Percentiles rank a stretch among this genome's conserved stretches.
phyloP scores from a whole-genome alignment of 139 green algal genomes.

The Haematococcus sp. region DNA sequence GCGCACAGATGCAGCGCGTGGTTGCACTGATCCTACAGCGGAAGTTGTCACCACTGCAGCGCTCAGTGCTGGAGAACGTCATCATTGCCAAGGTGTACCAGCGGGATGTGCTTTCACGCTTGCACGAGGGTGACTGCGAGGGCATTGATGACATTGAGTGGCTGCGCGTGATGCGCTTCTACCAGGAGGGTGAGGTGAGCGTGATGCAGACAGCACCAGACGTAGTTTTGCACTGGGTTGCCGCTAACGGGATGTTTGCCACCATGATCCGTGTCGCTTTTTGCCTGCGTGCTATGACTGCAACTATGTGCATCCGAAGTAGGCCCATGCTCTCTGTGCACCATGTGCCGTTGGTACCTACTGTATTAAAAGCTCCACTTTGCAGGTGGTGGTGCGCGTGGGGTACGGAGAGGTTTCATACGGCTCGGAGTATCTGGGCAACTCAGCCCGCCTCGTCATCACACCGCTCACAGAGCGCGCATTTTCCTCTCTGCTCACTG shows the following conservation, averaged over 20 bases:
- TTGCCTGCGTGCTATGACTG: too few relatives aligned
- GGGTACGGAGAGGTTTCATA: constrained; percentile 37
- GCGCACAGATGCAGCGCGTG: constrained; percentile 24
- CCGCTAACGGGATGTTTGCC: too few relatives aligned
- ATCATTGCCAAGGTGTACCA: constrained; percentile 48
- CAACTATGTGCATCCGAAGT: too few relatives aligned
- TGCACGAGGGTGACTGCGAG: constrained; percentile 25
- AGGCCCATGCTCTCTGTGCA: too few relatives aligned
- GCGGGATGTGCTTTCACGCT: constrained; percentile 25
- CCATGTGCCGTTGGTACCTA: too few relatives aligned
- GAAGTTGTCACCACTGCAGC: constrained; percentile 20
- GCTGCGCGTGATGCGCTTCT: constrained; percentile 41
- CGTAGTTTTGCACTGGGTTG: too few relatives aligned
- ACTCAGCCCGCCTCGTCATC: constrained; percentile 66
- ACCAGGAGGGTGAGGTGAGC: constrained; percentile 28
- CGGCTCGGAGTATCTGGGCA: constrained; percentile 75
- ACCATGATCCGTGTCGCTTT: too few relatives aligned
- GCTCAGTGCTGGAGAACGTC: constrained; percentile 35
- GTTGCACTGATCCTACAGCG: constrained; percentile 31
- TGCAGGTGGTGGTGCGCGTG: constrained; percentile 7
- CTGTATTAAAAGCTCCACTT: too few relatives aligned
- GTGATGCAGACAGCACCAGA: too few relatives aligned
- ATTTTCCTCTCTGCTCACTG: constrained; percentile 37
- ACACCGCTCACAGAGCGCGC: constrained; percentile 70
- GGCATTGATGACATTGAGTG: constrained; percentile 33